Percentiles rank a stretch among this genome's conserved stretches.
These are phyloP conservation scores for Pterulicium gracile DNA, from an alignment of 1,284 basidiomycete species.

Conservation along the genomic window DNA sequence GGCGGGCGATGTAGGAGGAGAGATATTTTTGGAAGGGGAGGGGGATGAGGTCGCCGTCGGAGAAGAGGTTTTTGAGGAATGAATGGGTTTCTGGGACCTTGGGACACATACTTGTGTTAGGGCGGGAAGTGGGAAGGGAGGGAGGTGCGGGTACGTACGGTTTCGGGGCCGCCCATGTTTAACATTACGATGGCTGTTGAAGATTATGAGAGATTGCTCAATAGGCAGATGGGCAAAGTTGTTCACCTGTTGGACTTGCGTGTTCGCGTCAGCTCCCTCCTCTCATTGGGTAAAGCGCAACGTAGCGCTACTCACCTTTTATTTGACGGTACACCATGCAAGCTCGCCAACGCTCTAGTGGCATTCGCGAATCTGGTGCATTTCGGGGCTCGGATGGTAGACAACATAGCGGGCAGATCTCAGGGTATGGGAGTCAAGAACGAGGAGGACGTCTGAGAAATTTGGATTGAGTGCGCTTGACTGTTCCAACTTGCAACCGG, in stretches of 20 bases:
- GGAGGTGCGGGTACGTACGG: constrained; percentile 35
- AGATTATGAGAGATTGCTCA: constrained; percentile 1
- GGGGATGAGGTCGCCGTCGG: constrained; percentile 93
- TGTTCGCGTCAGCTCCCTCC: neutral
- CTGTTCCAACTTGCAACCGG: too few species aligned
- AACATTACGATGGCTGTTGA: constrained; percentile 85
- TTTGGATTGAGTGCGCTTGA: too few species aligned
- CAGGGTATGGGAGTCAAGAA: too few species aligned
- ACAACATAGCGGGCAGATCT: too few species aligned
- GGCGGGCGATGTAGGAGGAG: constrained; percentile 83
- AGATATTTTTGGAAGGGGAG: constrained; percentile 85
- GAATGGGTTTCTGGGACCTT: constrained; percentile 80
- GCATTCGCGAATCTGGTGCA: too few species aligned
- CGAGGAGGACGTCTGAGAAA: too few species aligned
- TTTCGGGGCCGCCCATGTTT: constrained; percentile 97
- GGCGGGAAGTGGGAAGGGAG: constrained; percentile 1
- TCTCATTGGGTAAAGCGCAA: neutral
- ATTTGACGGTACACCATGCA: neutral
- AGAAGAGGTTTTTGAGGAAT: constrained; percentile 91
- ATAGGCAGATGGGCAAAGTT: constrained; percentile 6
- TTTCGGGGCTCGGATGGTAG: too few species aligned
- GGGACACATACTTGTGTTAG: constrained; percentile 9
- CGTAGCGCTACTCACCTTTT: neutral
- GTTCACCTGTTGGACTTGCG: constrained; percentile 51
- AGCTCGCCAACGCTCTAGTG: neutral